phyloP scores from a whole-genome alignment of 306 rosid genomes.

The Acacia melanoxylon region DNA sequence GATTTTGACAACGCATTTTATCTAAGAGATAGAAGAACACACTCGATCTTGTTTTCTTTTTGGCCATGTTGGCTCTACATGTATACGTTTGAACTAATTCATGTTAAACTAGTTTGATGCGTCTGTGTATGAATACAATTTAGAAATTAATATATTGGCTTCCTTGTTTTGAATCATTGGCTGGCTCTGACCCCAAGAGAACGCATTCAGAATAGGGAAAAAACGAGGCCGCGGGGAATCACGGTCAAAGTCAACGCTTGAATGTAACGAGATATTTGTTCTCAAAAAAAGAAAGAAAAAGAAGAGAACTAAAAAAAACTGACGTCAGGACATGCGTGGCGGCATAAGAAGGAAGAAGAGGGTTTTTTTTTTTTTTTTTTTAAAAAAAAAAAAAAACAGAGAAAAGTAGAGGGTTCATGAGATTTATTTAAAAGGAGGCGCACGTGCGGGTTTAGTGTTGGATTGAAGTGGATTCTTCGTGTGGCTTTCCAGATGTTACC shows the following conservation, averaged over 20 bases:
- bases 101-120: no score
- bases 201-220: not conserved
- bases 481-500: not conserved
- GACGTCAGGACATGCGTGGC: not conserved
- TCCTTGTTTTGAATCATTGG: not conserved
- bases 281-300: no score
- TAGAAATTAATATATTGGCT: no score
- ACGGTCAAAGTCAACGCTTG: not conserved
- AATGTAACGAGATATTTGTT: not conserved
- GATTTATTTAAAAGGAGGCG: not conserved
- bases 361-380: no score
- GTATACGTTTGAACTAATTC: not conserved
- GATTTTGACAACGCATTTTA: not conserved
- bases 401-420: not conserved
- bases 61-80: not conserved
- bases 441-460: slow-evolving; percentile 29
- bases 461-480: slow-evolving; percentile 32
- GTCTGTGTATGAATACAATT: no score
- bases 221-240: not conserved
- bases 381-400: not conserved
- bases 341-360: not conserved
- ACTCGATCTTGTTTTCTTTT: not conserved
- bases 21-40: not conserved
- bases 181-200: not conserved
- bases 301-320: not conserved